Base-by-base conservation (phyloP, 208 protist species). In the Plasmodiophora brassicae region DNA sequence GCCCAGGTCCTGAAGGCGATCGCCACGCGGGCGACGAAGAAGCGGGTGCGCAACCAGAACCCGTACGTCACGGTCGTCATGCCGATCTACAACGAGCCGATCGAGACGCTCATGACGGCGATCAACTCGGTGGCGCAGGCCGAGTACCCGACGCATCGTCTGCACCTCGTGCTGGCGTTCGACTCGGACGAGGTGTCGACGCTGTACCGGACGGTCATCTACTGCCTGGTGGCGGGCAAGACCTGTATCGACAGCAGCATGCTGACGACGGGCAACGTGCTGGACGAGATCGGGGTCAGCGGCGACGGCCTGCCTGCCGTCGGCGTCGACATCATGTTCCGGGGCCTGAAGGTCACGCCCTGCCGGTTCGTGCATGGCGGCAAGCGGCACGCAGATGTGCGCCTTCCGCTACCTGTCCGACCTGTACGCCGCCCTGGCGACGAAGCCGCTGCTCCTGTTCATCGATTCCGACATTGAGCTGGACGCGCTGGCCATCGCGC, bases 361-460 rank as follows among this genome's bases (percentile, higher is more conserved):
- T 78, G 65, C 65, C 65, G 65, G 14, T 78, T 78, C 65, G n/a
- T 36, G 14, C 65, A 78, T 32, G 65, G 65, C n/a, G 65, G 65
- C 41, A 78, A 78, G 41, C 65, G 65, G n/a, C 65, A 78, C n/a
- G 65, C 65, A 78, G 65, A 78, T 78, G 65, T 78, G 65, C 65
- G 65, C 65, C 10, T 78, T 78, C 65, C 32, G 41, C 65, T 78
- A 78, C 41, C 65, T 78, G 10, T 44, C 32, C 65, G 65, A 78
- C n/a, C 32, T 78, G 65, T 78, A 78, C n/a, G 41, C 32, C 10
- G 5, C 32, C 32, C 65, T 78, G 14, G 65, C 32, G n/a, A 38
- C 41, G 14, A 78, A 78, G 65, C 65, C 65, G n/a, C n/a, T 78
- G 20, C 41, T 78, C 32, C 65, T 78, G n/a, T 78, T 78, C 65